Evolutionary conservation across 495 filamentous ascomycete species (phyloP).

Genomic region (Margaritispora aquatica): DNA sequence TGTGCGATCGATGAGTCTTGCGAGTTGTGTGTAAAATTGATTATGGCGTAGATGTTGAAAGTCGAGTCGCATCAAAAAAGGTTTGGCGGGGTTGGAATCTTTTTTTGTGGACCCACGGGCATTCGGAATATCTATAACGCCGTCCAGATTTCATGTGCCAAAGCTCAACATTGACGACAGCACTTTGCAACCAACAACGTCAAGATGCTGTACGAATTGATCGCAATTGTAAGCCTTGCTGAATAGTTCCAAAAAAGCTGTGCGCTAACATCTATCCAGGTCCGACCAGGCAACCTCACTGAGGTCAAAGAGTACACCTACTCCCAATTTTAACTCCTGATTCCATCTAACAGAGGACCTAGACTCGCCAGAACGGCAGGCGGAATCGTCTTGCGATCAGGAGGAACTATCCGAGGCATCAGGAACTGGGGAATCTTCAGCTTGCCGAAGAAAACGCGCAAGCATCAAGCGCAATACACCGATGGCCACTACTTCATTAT

Average conservation of each 20-base stretch:
- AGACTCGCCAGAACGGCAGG: constrained; percentile 89
- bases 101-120: not conserved
- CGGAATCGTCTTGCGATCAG: constrained; percentile 69
- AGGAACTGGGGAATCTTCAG: constrained; percentile 91
- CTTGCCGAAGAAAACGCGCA: constrained; percentile 66
- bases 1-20: not conserved
- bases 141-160: not conserved
- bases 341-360: constrained; percentile 10
- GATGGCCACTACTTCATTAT: constrained; percentile 95
- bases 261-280: constrained; percentile 45
- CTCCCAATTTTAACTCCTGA: not conserved
- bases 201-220: constrained; percentile 92
- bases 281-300: constrained; percentile 76
- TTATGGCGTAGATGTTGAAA: not conserved
- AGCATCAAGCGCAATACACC: constrained; percentile 73
- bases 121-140: not conserved
- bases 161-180: not conserved
- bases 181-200: not conserved
- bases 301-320: constrained; percentile 88
- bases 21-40: not conserved
- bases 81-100: not conserved
- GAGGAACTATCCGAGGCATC: constrained; percentile 86
- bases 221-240: constrained; percentile 78
- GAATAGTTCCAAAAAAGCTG: not conserved
- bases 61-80: not conserved